Conservation (phyloP, 2,329 filamentous ascomycete species). For the Fusarium torulosum region DNA sequence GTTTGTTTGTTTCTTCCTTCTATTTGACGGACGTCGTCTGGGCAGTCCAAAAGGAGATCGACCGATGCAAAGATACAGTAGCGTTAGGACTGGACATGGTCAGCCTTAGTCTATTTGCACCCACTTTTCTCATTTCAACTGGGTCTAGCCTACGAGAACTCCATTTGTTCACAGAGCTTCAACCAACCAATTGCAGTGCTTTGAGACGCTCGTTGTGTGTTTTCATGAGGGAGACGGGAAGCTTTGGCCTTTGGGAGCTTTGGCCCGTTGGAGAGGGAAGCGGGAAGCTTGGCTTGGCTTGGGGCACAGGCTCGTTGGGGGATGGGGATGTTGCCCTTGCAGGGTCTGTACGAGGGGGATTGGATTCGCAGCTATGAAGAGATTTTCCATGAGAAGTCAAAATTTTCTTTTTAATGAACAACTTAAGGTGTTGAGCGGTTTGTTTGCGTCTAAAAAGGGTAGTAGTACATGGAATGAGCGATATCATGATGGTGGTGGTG, state of each 20-base stretch:
- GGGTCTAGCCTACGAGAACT: constrained; percentile 19
- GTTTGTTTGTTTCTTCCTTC: neutral
- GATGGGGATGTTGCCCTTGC: constrained; percentile 1
- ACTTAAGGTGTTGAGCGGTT: constrained; percentile 4
- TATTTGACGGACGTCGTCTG: neutral
- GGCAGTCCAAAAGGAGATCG: constrained; percentile 24
- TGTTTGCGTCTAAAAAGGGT: constrained; percentile 6
- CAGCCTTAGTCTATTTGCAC: constrained; percentile 18
- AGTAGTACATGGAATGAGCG: constrained; percentile 15
- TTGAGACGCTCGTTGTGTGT: constrained; percentile 25
- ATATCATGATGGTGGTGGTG: constrained; percentile 36
- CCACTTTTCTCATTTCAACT: constrained; percentile 47
- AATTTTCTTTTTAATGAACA: too few relatives aligned
- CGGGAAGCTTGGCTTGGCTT: neutral
- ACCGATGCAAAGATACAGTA: constrained; percentile 35
- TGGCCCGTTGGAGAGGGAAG: neutral
- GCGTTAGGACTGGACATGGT: constrained; percentile 30
- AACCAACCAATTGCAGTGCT: constrained; percentile 36
- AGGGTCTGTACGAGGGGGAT: neutral
- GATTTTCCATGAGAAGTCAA: neutral
- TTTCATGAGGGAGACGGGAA: constrained; percentile 13
- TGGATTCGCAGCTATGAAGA: constrained; percentile 2
- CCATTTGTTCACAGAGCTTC: constrained; percentile 5
- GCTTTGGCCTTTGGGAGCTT: constrained; percentile 30
- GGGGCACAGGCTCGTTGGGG: constrained; percentile 7